Conservation (phyloP, 169 alveolate species). For the Eimeria necatrix region DNA sequence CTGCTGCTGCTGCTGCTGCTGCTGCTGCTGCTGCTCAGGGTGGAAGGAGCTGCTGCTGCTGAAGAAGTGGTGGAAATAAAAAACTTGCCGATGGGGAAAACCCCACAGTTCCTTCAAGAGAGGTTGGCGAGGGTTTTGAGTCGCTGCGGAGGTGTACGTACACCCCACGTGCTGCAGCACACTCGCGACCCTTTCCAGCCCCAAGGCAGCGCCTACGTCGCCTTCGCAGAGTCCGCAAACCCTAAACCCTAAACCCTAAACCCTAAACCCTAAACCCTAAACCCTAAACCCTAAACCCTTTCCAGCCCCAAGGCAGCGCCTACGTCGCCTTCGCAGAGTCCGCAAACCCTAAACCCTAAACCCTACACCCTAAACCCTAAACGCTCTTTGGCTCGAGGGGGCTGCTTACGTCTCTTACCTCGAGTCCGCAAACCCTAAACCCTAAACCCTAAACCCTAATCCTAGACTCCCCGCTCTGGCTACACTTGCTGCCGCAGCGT, state of each 20-base stretch:
- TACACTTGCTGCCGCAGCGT: too few relatives aligned
- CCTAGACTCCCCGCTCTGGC: too few relatives aligned
- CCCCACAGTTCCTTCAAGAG: constrained; percentile 94
- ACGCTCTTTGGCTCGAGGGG: constrained; percentile 92
- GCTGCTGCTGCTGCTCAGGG: too few relatives aligned
- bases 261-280: not conserved
- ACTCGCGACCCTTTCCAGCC: constrained; percentile 93
- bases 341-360: not conserved
- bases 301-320: constrained; percentile 91
- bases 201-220: constrained; percentile 89
- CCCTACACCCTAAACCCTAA: not conserved
- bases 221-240: constrained; percentile 84
- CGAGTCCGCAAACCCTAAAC: constrained; percentile 58
- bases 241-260: not conserved
- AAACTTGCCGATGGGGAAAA: constrained; percentile 90
- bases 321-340: constrained; percentile 88
- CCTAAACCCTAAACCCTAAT: not conserved
- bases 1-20: too few relatives aligned
- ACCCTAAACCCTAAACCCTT: constrained; percentile 84
- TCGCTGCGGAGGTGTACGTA: constrained; percentile 90
- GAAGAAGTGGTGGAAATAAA: constrained; percentile 88
- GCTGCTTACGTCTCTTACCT: constrained; percentile 89
- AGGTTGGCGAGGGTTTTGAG: constrained; percentile 89
- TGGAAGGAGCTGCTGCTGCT: too few relatives aligned
- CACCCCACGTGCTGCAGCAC: constrained; percentile 89